Conservation (phyloP, 2,329 filamentous ascomycete species). For the Ampelomyces quisqualis region DNA sequence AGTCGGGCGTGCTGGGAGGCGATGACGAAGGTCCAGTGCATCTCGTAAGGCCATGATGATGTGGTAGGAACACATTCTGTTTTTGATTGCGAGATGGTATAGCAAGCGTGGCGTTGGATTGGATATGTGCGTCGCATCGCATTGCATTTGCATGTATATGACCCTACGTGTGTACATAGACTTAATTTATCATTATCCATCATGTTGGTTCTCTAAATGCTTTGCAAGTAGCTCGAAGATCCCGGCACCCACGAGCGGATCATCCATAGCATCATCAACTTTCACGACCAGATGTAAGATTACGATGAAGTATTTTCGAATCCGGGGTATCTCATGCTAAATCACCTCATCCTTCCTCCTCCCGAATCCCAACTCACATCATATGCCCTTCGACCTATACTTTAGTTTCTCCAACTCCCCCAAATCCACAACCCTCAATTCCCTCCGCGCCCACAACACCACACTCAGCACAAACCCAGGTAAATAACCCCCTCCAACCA, state of each 20-base stretch:
- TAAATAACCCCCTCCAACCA: constrained; percentile 43
- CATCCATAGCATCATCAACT: too few relatives aligned
- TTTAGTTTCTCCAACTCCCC: constrained; percentile 61
- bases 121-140: constrained; percentile 6
- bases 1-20: constrained; percentile 1
- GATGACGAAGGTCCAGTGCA: too few relatives aligned
- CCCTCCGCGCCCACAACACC: constrained; percentile 61
- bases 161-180: constrained; percentile 2
- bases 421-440: constrained; percentile 69
- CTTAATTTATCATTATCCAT: constrained; percentile 1
- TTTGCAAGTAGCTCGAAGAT: too few relatives aligned
- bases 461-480: constrained; percentile 59
- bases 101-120: constrained; percentile 21
- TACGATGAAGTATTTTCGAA: too few relatives aligned
- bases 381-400: constrained; percentile 43
- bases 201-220: background rate
- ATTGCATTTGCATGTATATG: background rate
- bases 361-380: background rate
- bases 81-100: background rate
- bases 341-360: background rate
- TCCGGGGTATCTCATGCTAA: constrained; percentile 2
- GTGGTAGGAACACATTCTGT: background rate
- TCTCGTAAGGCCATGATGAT: background rate
- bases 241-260: too few relatives aligned
- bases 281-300: too few relatives aligned